Evolutionary conservation across 331 rosid species (phyloP).

Genomic region (Malus hybrid): DNA sequence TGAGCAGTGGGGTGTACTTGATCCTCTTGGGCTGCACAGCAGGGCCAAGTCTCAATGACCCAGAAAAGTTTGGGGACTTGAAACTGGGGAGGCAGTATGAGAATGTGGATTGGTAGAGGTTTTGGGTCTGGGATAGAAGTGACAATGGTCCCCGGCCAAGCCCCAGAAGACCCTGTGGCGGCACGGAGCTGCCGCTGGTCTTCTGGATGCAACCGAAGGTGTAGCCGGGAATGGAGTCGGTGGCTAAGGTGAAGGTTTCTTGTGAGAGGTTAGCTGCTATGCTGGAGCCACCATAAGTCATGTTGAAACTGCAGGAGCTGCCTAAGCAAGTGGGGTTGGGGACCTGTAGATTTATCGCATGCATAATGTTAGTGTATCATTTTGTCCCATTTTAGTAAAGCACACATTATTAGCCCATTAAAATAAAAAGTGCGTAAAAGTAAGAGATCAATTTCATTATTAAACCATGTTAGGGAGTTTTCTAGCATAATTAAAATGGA

Average conservation of each 20-base stretch:
- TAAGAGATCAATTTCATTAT: not conserved
- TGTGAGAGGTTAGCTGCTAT: slow-evolving; percentile 59
- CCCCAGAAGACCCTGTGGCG: slow-evolving; percentile 81
- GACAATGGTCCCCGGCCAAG: slow-evolving; percentile 92
- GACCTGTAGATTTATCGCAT: slow-evolving; percentile 46
- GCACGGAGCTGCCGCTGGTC: slow-evolving; percentile 55
- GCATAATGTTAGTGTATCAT: not conserved
- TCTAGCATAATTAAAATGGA: not conserved
- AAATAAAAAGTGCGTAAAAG: not conserved
- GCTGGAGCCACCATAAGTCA: slow-evolving; percentile 72
- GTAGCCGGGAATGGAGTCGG: slow-evolving; percentile 52
- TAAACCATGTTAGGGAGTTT: not conserved
- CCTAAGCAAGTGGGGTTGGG: slow-evolving; percentile 72
- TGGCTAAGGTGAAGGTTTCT: slow-evolving; percentile 65
- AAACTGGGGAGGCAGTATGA: slow-evolving; percentile 90
- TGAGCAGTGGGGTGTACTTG: slow-evolving; percentile 73
- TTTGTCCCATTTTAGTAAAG: not conserved
- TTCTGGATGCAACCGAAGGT: slow-evolving; percentile 75
- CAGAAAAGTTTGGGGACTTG: slow-evolving; percentile 61
- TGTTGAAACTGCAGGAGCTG: slow-evolving; percentile 65
- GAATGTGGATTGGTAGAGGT: slow-evolving; percentile 69
- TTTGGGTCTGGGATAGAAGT: slow-evolving; percentile 59
- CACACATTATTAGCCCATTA: not conserved
- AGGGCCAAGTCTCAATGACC: slow-evolving; percentile 87
- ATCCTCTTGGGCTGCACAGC: slow-evolving; percentile 65